A percentile compares a stretch with the other conserved stretches of the same genome.
phyloP scores from a whole-genome alignment of 1,139 yeast species.

The Lodderomyces jiufengensis region DNA sequence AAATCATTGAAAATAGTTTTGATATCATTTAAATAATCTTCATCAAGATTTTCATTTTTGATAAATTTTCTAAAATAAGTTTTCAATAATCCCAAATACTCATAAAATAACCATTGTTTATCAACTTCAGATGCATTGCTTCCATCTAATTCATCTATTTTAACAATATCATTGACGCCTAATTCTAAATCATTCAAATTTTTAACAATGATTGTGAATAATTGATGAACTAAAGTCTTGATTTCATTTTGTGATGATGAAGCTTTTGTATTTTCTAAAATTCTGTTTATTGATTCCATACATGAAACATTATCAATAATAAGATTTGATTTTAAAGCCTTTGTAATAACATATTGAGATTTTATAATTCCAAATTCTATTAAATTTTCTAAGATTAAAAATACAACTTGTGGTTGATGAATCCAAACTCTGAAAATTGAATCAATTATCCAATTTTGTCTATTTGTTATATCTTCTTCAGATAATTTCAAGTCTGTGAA shows the following conservation, averaged over 20 bases:
- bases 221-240: conserved; percentile 25
- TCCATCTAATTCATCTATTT: conserved; percentile 25
- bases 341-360: conserved; percentile 39
- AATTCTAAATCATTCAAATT: conserved; percentile 35
- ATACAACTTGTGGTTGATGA: conserved; percentile 78
- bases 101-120: conserved; percentile 42
- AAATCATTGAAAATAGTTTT: conserved; percentile 19
- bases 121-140: conserved; percentile 30
- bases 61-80: conserved; percentile 35
- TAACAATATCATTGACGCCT: conserved; percentile 23
- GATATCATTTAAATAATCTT: conserved; percentile 21
- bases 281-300: conserved; percentile 43
- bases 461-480: conserved; percentile 25
- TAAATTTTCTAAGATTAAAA: conserved; percentile 63
- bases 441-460: conserved; percentile 51
- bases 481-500: conserved; percentile 41
- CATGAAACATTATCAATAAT: conserved; percentile 44
- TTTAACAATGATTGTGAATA: conserved; percentile 33
- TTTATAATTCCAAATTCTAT: conserved; percentile 49
- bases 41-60: conserved; percentile 13
- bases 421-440: conserved; percentile 76
- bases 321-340: conserved; percentile 39
- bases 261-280: conserved; percentile 18
- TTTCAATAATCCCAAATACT: conserved; percentile 42
- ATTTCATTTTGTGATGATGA: conserved; percentile 14